Percentiles rank a stretch among this genome's conserved stretches.
phyloP scores from a whole-genome alignment of 148 eudicot species.

The Vaccinium myrtillus region DNA sequence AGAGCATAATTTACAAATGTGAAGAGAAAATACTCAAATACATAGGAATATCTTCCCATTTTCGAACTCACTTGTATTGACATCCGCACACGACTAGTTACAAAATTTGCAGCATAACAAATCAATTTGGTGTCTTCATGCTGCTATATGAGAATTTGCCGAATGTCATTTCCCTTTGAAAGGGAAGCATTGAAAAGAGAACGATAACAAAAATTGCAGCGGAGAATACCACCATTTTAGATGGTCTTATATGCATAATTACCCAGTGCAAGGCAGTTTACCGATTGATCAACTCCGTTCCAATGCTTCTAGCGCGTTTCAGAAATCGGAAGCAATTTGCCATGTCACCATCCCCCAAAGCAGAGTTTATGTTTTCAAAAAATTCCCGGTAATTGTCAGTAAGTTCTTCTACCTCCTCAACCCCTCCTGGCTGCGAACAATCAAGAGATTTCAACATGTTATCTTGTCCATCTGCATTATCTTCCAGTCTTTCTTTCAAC shows the following conservation, averaged over 20 bases:
- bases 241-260: neutral
- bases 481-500: conserved; percentile 11
- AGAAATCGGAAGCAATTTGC: conserved; percentile 34
- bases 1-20: neutral
- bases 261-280: neutral
- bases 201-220: neutral
- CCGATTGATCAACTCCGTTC: conserved; percentile 36
- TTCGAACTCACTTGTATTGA: neutral
- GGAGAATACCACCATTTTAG: neutral
- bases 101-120: conserved; percentile 3
- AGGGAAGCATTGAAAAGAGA: too few relatives aligned
- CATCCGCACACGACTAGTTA: neutral
- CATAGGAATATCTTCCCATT: neutral
- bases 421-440: conserved; percentile 12
- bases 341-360: conserved; percentile 38
- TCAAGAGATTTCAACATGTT: conserved; percentile 10
- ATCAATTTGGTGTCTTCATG: neutral
- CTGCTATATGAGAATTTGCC: neutral
- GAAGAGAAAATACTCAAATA: too few relatives aligned
- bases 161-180: neutral
- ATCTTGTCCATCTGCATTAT: conserved; percentile 18
- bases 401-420: conserved; percentile 23
- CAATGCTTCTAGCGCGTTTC: conserved; percentile 51
- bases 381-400: conserved; percentile 31
- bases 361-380: conserved; percentile 41